These are phyloP conservation scores for Umbellularia californica DNA, from an alignment of 164 flowering plant genomes.

Conservation along the genomic window DNA sequence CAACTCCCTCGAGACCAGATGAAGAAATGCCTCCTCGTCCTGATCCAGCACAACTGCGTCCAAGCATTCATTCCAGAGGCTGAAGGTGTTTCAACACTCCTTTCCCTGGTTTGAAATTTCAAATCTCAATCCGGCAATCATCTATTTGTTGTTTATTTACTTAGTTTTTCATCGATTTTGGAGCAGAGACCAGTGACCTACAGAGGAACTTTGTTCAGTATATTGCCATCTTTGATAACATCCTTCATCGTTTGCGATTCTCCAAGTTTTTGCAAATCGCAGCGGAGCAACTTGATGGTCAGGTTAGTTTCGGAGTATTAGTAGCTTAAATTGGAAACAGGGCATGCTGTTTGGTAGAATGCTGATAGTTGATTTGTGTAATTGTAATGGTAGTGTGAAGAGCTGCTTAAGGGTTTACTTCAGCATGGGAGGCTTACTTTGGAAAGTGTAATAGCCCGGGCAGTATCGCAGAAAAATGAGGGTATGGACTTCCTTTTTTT, in stretches of 20 bases:
- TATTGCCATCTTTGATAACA: conserved; percentile 56
- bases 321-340: neutral
- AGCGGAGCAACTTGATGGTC: conserved; percentile 43
- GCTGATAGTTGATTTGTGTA: neutral
- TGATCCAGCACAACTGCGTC: conserved; percentile 93
- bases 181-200: conserved; percentile 39
- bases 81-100: conserved; percentile 30
- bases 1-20: conserved; percentile 43
- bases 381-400: conserved; percentile 40
- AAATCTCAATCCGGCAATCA: neutral
- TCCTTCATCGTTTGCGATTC: conserved; percentile 73
- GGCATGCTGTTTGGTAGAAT: neutral
- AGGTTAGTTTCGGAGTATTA: conserved; percentile 32
- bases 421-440: conserved; percentile 87
- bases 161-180: neutral
- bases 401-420: conserved; percentile 62
- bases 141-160: neutral
- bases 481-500: conserved; percentile 20
- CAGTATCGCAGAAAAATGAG: conserved; percentile 26
- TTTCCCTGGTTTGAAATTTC: neutral
- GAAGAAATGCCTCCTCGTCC: conserved; percentile 57
- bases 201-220: conserved; percentile 43
- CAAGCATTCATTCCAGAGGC: conserved; percentile 55
- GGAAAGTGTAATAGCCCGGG: conserved; percentile 51
- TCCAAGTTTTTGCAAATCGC: conserved; percentile 65